These are phyloP conservation scores for Capronia americana DNA, from an alignment of 2,329 filamentous ascomycete species.

Conservation along the genomic window DNA sequence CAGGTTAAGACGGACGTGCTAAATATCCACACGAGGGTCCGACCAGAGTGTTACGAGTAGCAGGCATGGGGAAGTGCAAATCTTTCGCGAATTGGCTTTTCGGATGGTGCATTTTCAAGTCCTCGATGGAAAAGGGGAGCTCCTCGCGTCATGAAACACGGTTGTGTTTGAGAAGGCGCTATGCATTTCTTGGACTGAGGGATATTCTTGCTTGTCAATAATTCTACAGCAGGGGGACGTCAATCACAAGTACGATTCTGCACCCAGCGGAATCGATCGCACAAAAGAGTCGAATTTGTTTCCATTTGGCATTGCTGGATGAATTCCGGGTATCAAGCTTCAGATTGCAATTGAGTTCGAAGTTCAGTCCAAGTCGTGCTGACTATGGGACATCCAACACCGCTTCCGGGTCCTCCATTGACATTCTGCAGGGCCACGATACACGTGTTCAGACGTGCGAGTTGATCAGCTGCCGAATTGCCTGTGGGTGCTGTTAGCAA, in stretches of 20 bases:
- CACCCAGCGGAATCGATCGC: neutral
- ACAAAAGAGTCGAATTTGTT: neutral
- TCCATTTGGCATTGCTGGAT: neutral
- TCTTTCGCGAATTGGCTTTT: neutral
- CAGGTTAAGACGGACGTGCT: too few species aligned
- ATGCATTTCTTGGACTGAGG: neutral
- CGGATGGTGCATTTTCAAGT: neutral
- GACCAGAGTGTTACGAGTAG: too few species aligned
- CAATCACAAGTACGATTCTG: too few species aligned
- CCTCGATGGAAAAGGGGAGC: neutral
- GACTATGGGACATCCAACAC: constrained; percentile 35
- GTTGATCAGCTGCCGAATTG: constrained; percentile 31
- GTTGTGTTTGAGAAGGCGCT: neutral
- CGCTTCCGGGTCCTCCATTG: constrained; percentile 33
- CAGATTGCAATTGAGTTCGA: constrained; percentile 29
- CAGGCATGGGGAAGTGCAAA: neutral
- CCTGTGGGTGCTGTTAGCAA: constrained; percentile 21
- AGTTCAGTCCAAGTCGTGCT: constrained; percentile 35
- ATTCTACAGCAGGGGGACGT: neutral
- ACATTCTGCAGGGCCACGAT: constrained; percentile 37
- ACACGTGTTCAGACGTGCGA: constrained; percentile 32
- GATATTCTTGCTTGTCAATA: neutral
- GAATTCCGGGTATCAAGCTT: constrained; percentile 11
- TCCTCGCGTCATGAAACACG: neutral
- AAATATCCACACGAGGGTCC: too few species aligned